phyloP scores from a whole-genome alignment of 495 filamentous ascomycete species.

The Xylaria scruposa region DNA sequence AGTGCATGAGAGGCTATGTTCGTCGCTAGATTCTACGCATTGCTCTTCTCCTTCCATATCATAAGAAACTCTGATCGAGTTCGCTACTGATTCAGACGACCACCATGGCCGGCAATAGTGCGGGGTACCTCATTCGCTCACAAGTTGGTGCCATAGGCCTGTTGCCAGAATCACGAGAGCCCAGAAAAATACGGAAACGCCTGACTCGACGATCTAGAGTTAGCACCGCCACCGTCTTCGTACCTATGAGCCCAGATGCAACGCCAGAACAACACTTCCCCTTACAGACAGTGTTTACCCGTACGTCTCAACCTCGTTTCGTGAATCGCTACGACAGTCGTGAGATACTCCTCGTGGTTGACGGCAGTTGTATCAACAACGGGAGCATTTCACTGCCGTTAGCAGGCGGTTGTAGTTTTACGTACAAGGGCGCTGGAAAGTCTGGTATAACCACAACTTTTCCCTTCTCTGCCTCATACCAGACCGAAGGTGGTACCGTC shows the following conservation, averaged over 20 bases:
- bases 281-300: conserved; percentile 38
- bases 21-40: background rate
- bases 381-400: conserved; percentile 32
- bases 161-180: conserved; percentile 13
- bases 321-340: conserved; percentile 47
- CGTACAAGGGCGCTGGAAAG: conserved; percentile 36
- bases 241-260: conserved; percentile 31
- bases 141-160: background rate
- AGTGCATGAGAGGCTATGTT: background rate
- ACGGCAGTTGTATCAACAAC: conserved; percentile 52
- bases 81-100: background rate
- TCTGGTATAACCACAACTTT: conserved; percentile 4
- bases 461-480: conserved; percentile 23
- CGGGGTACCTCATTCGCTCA: background rate
- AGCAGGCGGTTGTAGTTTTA: conserved; percentile 46
- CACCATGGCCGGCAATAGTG: conserved; percentile 3
- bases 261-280: conserved; percentile 45
- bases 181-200: conserved; percentile 19
- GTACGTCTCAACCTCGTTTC: conserved; percentile 40
- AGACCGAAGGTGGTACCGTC: conserved; percentile 31
- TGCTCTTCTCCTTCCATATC: background rate
- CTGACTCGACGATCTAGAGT: conserved; percentile 27
- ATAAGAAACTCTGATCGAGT: background rate
- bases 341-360: conserved; percentile 50
- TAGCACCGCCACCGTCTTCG: conserved; percentile 39